Base-by-base conservation (phyloP, 805 yeast genomes). In the Pichia cabralensis region DNA sequence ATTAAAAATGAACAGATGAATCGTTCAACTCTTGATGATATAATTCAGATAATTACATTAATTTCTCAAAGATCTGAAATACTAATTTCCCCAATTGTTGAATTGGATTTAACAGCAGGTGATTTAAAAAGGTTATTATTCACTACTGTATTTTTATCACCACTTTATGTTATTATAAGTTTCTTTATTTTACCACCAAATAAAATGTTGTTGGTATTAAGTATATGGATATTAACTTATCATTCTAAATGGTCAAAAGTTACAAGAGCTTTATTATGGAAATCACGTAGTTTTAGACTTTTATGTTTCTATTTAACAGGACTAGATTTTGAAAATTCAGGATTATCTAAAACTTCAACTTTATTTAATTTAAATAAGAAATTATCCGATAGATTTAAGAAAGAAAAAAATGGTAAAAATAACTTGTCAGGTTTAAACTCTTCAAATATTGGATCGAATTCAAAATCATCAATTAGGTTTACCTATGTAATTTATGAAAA, bases 401-500 rank as follows among this genome's bases (percentile, higher is more conserved):
- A 56, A 47, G 11, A 22, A 5, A 13, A 15, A 13, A 33, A 50
- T 45, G 12, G 41, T 46, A 3, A 31, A 33, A 13, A 39, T 40
- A 29, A 42, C 41, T 1, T 13, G 19, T 19, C 35, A 36, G 30
- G 15, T 8, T 17, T 29, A 17, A 30, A 33, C 5, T 17, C 23
- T 16, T 33, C 42, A 12, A 28, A 15, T 9, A n/a, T n/a, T n/a
- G n/a, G n/a, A n/a, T 31, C 38, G 10, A 39, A 33, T 20, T 35
- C 45, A 13, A 39, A 31, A 28, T 39, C 39, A 14, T 74, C 76
- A 2, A 86, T 84, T 21, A 61, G 88, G 36, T 92, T 88, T 57
- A 88, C 96, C 5, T 89, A 84, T 57, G 96, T 85, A 2, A 65
- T 92, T 9, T 88, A 78, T 56, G 98, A 89, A 55, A 89, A 89